phyloP scores from a whole-genome alignment of 2,329 filamentous ascomycete species.

The Diplodia corticola region DNA sequence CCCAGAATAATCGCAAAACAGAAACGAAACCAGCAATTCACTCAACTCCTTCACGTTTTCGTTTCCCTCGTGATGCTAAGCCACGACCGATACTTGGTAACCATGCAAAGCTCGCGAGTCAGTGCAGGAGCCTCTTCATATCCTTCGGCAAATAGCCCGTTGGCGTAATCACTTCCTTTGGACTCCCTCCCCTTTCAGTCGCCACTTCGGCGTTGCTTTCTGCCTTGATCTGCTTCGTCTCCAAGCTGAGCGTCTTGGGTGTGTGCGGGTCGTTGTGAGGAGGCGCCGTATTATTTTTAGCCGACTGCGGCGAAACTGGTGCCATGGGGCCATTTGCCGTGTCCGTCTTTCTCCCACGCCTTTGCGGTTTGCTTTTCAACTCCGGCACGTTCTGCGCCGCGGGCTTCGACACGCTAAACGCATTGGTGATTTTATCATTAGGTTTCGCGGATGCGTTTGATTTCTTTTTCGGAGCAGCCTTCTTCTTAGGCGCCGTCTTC shows the following conservation, averaged over 20 bases:
- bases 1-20: background rate
- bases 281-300: constrained; percentile 36
- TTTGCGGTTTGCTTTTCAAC: background rate
- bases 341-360: constrained; percentile 12
- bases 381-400: constrained; percentile 3
- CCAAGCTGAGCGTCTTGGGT: background rate
- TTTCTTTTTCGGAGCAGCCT: constrained; percentile 35
- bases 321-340: constrained; percentile 29
- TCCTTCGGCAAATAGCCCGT: constrained; percentile 1
- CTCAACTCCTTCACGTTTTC: constrained; percentile 15
- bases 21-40: background rate
- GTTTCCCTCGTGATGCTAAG: constrained; percentile 6
- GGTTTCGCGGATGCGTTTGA: constrained; percentile 26
- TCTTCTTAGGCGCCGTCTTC: constrained; percentile 28
- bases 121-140: background rate
- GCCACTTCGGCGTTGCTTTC: background rate
- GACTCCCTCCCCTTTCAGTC: background rate
- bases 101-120: constrained; percentile 4
- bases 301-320: constrained; percentile 33
- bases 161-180: constrained; percentile 11
- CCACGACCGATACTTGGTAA: background rate
- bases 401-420: constrained; percentile 26
- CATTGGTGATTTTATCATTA: constrained; percentile 31
- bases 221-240: background rate
- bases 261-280: constrained; percentile 20